Evolutionary conservation across 1,284 basidiomycete genomes (phyloP).

Genomic region (Moesziomyces sp.): DNA sequence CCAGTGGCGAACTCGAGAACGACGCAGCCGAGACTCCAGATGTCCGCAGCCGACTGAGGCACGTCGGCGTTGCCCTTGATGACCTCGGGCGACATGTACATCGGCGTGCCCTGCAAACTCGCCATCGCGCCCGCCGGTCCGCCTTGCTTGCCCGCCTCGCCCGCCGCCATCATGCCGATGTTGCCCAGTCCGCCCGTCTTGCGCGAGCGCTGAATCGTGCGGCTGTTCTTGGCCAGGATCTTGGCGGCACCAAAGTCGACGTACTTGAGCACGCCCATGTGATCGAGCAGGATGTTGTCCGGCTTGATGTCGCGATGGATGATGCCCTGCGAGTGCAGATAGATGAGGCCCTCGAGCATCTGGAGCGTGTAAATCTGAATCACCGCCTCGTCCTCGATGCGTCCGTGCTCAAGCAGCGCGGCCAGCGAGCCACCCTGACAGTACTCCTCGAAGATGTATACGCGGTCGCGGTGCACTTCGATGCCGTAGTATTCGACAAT

Average conservation of each 20-base stretch:
- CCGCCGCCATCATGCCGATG: slow-evolving; percentile 52
- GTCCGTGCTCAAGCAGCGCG: slow-evolving; percentile 87
- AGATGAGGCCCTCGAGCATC: slow-evolving; percentile 92
- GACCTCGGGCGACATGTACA: slow-evolving; percentile 99
- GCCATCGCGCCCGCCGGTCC: slow-evolving; percentile 73
- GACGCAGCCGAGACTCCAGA: slow-evolving; percentile 97
- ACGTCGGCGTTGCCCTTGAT: slow-evolving; percentile 81
- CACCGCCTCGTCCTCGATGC: slow-evolving; percentile 96
- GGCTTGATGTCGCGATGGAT: slow-evolving; percentile 99
- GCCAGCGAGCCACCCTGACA: slow-evolving; percentile 96
- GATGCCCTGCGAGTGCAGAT: slow-evolving; percentile 91
- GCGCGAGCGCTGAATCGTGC: slow-evolving; percentile 70
- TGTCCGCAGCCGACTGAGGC: slow-evolving; percentile 94
- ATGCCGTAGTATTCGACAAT: slow-evolving; percentile 99
- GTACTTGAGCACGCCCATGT: slow-evolving; percentile 92
- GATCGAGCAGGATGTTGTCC: slow-evolving; percentile 95
- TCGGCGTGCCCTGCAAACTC: slow-evolving; percentile 86
- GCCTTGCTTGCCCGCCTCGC: slow-evolving; percentile 69
- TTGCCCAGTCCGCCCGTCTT: slow-evolving; percentile 44
- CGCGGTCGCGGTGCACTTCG: slow-evolving; percentile 97
- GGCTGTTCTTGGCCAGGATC: slow-evolving; percentile 91
- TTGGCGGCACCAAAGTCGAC: slow-evolving; percentile 99
- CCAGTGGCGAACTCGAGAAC: slow-evolving; percentile 96
- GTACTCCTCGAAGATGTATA: slow-evolving; percentile 99
- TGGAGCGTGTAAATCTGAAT: slow-evolving; percentile 96